Base-by-base conservation (phyloP, 108 stramenopile genomes). In the Cyclotella sp. region DNA sequence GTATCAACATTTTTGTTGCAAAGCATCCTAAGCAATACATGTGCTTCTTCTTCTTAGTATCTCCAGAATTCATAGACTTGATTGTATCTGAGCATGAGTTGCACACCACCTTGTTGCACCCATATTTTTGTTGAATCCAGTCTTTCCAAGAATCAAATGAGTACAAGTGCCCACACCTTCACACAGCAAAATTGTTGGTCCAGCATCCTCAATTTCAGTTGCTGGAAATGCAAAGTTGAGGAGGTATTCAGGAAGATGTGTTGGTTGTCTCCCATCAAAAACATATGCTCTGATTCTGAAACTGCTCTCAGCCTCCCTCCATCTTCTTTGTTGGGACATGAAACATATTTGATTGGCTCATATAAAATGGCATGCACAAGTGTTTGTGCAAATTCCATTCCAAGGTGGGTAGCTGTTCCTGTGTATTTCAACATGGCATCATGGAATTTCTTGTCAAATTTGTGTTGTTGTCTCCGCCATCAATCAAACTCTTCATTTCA, bases 101-200 rank as follows among this genome's bases (percentile, higher is more conserved):
- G 18, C 53, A 54, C 15, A 54, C 53, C 11, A 54, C 18, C 7
- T n/a, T n/a, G n/a, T n/a, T n/a, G n/a, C n/a, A n/a, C n/a, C n/a
- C n/a, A n/a, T n/a, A n/a, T n/a, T n/a, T n/a, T n/a, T n/a, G n/a
- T n/a, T n/a, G n/a, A n/a, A n/a, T 54, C n/a, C 53, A 54, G 53
- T 54, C n/a, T 54, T 54, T 19, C 15, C 53, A 7, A 54, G 53
- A 54, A 54, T 19, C 53, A 54, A 54, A n/a, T 54, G 53, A 7
- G 7, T 54, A 19, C 53, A 19, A 54, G 7, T n/a, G n/a, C 53
- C 53, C 7, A 54, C 53, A n/a, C 53, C 53, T 54, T 54, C 7
- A 19, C 53, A 54, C 53, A 54, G 7, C n/a, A 54, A n/a, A n/a
- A 54, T n/a, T 54, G 53, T n/a, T 18, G 53, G 53, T 18, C 53